These are phyloP conservation scores for Melaleuca alternifolia DNA, from an alignment of 345 rosid genomes.

Conservation along the genomic window DNA sequence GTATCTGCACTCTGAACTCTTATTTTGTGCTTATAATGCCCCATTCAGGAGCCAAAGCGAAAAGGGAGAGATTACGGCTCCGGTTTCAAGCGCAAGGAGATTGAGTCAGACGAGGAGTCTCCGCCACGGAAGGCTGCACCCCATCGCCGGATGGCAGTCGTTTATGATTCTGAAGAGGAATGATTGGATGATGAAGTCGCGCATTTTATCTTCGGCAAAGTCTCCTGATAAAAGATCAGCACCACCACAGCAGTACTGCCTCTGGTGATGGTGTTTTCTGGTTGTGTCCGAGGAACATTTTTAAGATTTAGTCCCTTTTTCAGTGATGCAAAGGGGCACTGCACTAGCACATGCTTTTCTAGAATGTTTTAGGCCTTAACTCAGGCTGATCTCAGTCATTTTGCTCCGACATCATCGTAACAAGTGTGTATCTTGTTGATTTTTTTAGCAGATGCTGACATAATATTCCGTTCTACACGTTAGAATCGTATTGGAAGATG, in stretches of 20 bases:
- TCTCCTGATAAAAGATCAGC: not conserved
- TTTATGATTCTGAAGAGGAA: constrained; percentile 92
- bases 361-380: not conserved
- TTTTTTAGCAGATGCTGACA: not conserved
- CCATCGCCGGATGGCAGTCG: constrained; percentile 79
- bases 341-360: not conserved
- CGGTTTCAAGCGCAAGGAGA: constrained; percentile 57
- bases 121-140: constrained; percentile 63
- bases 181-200: not conserved
- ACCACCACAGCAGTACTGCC: not conserved
- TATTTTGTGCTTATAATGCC: not conserved
- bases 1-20: not conserved
- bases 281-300: not conserved
- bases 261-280: not conserved
- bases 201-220: no score
- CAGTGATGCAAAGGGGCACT: not conserved
- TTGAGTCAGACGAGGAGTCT: constrained; percentile 89
- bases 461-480: not conserved
- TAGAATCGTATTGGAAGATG: not conserved
- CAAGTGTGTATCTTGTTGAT: not conserved
- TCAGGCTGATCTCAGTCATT: not conserved
- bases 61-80: constrained; percentile 40
- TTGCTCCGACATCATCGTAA: not conserved
- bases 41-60: constrained; percentile 47
- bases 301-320: not conserved